A percentile compares a stretch with the other conserved stretches of the same genome.
phyloP scores from a whole-genome alignment of 257 asterid species.

The Scutellaria baicalensis region DNA sequence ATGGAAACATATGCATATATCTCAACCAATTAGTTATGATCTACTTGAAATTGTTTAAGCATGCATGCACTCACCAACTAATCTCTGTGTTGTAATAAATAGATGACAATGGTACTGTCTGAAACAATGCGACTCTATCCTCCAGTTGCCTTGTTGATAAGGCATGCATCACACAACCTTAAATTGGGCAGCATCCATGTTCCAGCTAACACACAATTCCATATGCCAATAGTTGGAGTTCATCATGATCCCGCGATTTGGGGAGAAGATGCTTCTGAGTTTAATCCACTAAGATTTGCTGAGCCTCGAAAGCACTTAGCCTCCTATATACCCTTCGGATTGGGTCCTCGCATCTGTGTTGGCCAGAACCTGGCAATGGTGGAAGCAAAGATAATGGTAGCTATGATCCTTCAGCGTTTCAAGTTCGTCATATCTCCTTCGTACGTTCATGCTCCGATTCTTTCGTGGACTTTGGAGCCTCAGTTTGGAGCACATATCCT shows the following conservation, averaged over 20 bases:
- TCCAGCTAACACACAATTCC: conserved; percentile 46
- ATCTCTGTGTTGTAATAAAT: background rate
- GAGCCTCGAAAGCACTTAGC: conserved; percentile 39
- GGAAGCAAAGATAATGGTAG: conserved; percentile 37
- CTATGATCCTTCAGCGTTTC: conserved; percentile 29
- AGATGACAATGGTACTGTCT: conserved; percentile 40
- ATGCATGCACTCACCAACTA: background rate
- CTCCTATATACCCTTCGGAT: conserved; percentile 42
- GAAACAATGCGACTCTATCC: conserved; percentile 50
- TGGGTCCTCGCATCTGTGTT: conserved; percentile 38
- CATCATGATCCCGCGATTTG: conserved; percentile 42
- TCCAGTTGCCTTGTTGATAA: conserved; percentile 29
- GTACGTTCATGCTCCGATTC: conserved; percentile 45
- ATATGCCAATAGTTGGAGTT: conserved; percentile 34
- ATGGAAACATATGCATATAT: too few relatives aligned
- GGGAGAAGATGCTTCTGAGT: conserved; percentile 43
- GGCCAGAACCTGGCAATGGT: conserved; percentile 1
- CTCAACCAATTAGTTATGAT: too few relatives aligned
- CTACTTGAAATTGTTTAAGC: too few relatives aligned
- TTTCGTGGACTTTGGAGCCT: conserved; percentile 35
- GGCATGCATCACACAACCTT: conserved; percentile 28
- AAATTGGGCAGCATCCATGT: conserved; percentile 35
- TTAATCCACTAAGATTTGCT: conserved; percentile 40
- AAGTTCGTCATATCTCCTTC: conserved; percentile 37
- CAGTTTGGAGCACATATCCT: conserved; percentile 39